Conservation (phyloP, 768 basidiomycete genomes). For the Mrakia gelida region DNA sequence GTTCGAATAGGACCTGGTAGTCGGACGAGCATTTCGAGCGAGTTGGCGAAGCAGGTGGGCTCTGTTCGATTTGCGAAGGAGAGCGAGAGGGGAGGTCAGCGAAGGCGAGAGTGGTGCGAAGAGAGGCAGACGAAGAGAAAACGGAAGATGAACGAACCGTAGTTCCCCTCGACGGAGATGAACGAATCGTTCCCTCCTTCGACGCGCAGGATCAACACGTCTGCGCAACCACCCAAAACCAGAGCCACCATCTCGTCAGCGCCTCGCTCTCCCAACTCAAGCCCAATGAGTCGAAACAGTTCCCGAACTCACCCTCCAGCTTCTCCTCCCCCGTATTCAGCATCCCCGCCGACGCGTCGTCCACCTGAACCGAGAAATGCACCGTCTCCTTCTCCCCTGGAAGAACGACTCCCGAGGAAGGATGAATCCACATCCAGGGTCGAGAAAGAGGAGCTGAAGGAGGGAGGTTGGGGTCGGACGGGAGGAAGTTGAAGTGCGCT, state of each 20-base stretch:
- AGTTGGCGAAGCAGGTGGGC: constrained; percentile 6
- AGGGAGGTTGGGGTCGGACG: not conserved
- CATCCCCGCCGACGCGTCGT: not conserved
- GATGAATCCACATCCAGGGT: constrained; percentile 16
- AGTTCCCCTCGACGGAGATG: not conserved
- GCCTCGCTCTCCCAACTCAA: not conserved
- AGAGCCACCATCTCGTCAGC: not conserved
- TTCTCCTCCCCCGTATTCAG: constrained; percentile 1
- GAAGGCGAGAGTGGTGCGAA: too few relatives aligned
- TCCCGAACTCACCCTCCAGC: constrained; percentile 3
- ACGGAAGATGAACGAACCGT: not conserved
- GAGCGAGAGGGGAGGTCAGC: not conserved
- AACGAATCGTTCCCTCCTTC: constrained; percentile 6
- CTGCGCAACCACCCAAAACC: not conserved
- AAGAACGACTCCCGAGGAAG: not conserved
- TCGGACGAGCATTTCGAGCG: constrained; percentile 2
- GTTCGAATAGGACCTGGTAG: constrained; percentile 13
- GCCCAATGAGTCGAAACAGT: not conserved
- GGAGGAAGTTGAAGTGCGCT: constrained; percentile 5
- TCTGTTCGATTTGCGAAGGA: not conserved
- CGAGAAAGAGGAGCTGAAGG: not conserved
- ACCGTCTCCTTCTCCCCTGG: not conserved
- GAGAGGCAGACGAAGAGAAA: not conserved
- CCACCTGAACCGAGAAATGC: not conserved
- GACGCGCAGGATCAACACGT: not conserved